These are phyloP conservation scores for Leccinellum albellum DNA, from an alignment of 768 basidiomycete species.

Conservation along the genomic window DNA sequence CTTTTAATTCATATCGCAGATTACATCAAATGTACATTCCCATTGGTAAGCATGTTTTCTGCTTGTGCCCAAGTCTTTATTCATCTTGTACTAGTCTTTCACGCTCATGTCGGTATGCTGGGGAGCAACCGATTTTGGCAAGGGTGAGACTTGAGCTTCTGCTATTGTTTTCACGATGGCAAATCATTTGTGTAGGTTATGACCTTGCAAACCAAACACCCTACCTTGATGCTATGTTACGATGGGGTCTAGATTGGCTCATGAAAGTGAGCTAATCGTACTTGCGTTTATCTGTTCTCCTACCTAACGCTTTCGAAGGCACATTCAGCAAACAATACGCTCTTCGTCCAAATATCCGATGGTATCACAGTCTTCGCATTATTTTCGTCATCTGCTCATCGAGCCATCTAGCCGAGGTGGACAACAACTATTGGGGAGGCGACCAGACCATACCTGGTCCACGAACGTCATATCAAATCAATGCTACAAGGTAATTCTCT, in stretches of 20 bases:
- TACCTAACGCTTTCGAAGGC: conserved; percentile 45
- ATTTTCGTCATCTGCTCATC: conserved; percentile 1
- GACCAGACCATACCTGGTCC: conserved; percentile 72
- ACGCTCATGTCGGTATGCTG: conserved; percentile 84
- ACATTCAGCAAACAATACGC: conserved; percentile 66
- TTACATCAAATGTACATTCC: conserved; percentile 86
- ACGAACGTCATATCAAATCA: conserved; percentile 76
- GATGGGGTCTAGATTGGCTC: conserved; percentile 91
- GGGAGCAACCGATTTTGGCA: conserved; percentile 83
- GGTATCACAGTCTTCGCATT: conserved; percentile 32
- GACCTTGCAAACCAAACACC: conserved; percentile 82
- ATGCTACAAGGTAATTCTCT: conserved; percentile 47
- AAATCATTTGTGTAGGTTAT: conserved; percentile 49
- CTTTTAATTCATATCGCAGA: conserved; percentile 39
- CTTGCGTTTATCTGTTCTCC: not conserved
- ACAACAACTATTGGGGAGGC: conserved; percentile 87
- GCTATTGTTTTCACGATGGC: not conserved
- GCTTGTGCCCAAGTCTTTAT: not conserved
- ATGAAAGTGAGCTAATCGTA: conserved; percentile 59
- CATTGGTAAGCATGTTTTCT: conserved; percentile 50
- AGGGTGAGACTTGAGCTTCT: conserved; percentile 42
- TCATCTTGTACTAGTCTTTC: conserved; percentile 51
- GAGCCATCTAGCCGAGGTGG: conserved; percentile 45
- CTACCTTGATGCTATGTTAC: conserved; percentile 87
- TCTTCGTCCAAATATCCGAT: conserved; percentile 76